phyloP scores from a whole-genome alignment of 2,329 filamentous ascomycete species.

The Metarhizium album region DNA sequence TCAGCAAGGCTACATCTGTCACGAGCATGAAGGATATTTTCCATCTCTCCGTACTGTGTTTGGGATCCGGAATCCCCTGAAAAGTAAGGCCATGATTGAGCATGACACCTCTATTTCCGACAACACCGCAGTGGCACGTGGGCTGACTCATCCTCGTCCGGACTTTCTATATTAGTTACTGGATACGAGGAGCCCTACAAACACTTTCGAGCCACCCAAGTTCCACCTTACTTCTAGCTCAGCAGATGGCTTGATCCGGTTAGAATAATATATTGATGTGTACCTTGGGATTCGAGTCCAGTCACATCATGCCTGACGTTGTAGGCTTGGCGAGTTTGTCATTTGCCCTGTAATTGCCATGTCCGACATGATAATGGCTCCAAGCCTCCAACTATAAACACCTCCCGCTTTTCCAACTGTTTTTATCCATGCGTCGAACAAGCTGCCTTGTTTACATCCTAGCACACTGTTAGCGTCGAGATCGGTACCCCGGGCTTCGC shows the following conservation, averaged over 20 bases:
- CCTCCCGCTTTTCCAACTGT: no score
- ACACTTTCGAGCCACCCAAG: not conserved
- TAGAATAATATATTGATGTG: not conserved
- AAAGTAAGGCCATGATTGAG: no score
- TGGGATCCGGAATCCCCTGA: not conserved
- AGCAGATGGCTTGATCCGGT: not conserved
- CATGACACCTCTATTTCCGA: no score
- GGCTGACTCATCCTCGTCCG: not conserved
- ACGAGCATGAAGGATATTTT: not conserved
- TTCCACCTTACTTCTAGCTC: not conserved
- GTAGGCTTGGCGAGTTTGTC: not conserved
- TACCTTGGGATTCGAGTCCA: not conserved
- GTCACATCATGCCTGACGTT: not conserved
- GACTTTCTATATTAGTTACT: not conserved
- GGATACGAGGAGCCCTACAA: no score
- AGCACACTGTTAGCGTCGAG: not conserved
- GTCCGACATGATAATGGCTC: not conserved
- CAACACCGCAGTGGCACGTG: not conserved
- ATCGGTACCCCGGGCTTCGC: not conserved
- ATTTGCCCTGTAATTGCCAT: not conserved
- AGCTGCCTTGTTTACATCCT: slow-evolving; percentile 4
- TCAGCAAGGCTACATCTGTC: not conserved
- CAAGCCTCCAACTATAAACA: not conserved
- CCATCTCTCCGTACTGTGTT: not conserved
- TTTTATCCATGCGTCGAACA: no score